Base-by-base conservation (phyloP, 2,329 filamentous ascomycete genomes). In the Chaetomiaceae sp. region DNA sequence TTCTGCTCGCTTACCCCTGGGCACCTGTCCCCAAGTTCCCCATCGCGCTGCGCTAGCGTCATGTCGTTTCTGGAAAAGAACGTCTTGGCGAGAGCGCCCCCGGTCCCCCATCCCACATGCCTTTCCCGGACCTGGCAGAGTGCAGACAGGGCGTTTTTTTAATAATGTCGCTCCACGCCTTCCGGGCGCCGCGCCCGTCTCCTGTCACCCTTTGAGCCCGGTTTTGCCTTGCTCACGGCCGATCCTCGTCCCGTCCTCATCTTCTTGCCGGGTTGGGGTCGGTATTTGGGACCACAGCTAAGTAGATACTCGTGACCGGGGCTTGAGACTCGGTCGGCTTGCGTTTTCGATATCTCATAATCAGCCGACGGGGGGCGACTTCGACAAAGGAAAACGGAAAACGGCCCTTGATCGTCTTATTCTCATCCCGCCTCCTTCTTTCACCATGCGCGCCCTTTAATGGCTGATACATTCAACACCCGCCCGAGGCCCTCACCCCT, bases 401-500 rank as follows among this genome's bases (percentile, higher is more conserved):
- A n/a, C n/a, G n/a, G n/a, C n/a, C n/a, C n/a, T 11, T 31, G 27
- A 3, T 25, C 47, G 27, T 17, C 33, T 22, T 39, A 53, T 53
- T 39, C 42, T 6, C 45, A 22, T 14, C 27, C 45, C 27, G 22
- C 47, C 39, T 9, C 38, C 27, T 49, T 42, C 54, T 46, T 61
- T 60, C 62, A 62, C 51, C 51, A 65, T 65, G 63, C 59, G 27
- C 36, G 17, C 44, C 47, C 54, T 58, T 57, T 63, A 63, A 61
- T 63, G 54, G 60, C 51, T 61, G 62, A 62, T 60, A 43, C 56
- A 19, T 51, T 54, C 57, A 45, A 56, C 51, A 57, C 56, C 22
- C 50, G 47, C 36, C 39, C 47, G 23, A 40, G 48, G 45, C 47
- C 51, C 15, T 36, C 51, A 12, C 52, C 51, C 29, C 31, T 54